Evolutionary conservation across 371 early-diverging fungal genomes (phyloP).

Genomic region (Rhizopus stolonifer): DNA sequence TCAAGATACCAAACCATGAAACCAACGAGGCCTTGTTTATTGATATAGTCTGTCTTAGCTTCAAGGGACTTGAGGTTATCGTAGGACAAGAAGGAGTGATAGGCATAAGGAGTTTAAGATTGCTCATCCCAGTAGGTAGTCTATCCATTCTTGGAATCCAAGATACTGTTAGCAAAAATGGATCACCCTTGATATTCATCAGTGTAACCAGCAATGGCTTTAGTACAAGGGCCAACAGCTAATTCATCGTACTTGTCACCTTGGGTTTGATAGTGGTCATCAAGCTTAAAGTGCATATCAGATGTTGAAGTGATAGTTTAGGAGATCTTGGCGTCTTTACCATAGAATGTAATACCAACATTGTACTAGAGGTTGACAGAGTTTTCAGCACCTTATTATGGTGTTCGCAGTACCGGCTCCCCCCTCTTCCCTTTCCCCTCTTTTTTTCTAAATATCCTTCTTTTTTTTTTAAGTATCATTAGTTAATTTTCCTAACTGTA

Average conservation of each 20-base stretch:
- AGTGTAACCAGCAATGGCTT: slow-evolving; percentile 34
- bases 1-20: slow-evolving; percentile 62
- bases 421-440: too few relatives aligned
- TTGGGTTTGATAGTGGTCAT: slow-evolving; percentile 5
- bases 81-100: slow-evolving; percentile 55
- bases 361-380: slow-evolving; percentile 53
- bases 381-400: slow-evolving; percentile 47
- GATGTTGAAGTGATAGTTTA: slow-evolving; percentile 7
- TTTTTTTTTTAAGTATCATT: too few relatives aligned
- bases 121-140: slow-evolving; percentile 56
- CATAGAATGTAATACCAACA: slow-evolving; percentile 65
- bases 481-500: too few relatives aligned
- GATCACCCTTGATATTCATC: slow-evolving; percentile 67
- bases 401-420: too few relatives aligned
- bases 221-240: slow-evolving; percentile 13
- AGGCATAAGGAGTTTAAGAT: slow-evolving; percentile 64
- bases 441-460: too few relatives aligned
- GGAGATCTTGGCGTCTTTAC: slow-evolving; percentile 37
- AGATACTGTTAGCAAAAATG: slow-evolving; percentile 56
- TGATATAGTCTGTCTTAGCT: slow-evolving; percentile 53
- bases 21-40: slow-evolving; percentile 48
- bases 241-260: slow-evolving; percentile 21
- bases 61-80: slow-evolving; percentile 55
- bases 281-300: slow-evolving; percentile 26
- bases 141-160: slow-evolving; percentile 53